Evolutionary conservation across 2,329 filamentous ascomycete genomes (phyloP), one percentile per base, ranked within the genome.

Genomic region (Ophiocordyceps polyrhachis-furcata): DNA sequence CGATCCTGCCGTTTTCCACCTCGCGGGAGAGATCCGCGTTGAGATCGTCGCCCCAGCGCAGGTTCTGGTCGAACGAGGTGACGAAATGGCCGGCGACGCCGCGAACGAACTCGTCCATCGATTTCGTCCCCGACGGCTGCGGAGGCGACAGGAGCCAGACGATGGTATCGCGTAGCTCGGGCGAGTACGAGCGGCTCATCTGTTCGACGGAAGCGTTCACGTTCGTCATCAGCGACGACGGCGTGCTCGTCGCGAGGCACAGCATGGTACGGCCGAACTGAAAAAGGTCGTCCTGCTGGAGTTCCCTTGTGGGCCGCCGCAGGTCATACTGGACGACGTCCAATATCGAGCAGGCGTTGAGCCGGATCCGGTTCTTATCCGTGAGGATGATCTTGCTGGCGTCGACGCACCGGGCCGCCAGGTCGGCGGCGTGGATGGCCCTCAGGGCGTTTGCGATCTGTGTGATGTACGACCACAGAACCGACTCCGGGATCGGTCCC

Each of bases 381-480:
- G 89, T 95, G 20, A 96, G 58, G 15, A 98, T 72, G 46, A 98
- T 80, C 60, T 96, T 96, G 62, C 77, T 89, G 13, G 84, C 72
- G 47, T 91, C 85, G 41, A 98, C 77, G 44, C 89, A 81, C 43
- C 88, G 76, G 35, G 88, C 89, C 20, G 91, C 89, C 38, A 96
- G 69, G 19, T 83, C 83, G 45, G 73, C 75, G 13, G 73, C 71
- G 57, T 98, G 91, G 37, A 98, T 89, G 0, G 83, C 74, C 57
- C 85, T 89, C 32, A 98, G 67, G 1, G 85, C 91, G 50, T 83
- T 91, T 37, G 86, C 80, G 49, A 98, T 81, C 60, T 98, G 91
- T 6, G 88, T 82, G 48, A 95, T 77, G 58, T 96, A 98, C 41
- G 79, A 77, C 91, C 91, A 98, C 2, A 98, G 63, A 1, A 85